Evolutionary conservation across 768 basidiomycete species (phyloP).

Genomic region (Sporobolomyces roseus): DNA sequence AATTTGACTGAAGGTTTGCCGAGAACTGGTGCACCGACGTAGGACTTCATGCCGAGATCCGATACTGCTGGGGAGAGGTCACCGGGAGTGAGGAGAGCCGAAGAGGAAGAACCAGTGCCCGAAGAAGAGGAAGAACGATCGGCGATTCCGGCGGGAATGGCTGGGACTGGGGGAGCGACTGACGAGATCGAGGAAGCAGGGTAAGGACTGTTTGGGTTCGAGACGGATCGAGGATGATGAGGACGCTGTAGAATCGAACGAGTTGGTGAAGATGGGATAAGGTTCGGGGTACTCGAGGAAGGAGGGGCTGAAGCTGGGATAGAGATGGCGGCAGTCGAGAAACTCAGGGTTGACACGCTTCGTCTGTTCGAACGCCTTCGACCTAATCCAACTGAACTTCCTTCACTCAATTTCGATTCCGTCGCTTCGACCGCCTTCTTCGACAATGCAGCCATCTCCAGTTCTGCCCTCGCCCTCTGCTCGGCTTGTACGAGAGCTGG

Average conservation of each 20-base stretch:
- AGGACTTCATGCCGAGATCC: constrained; percentile 12
- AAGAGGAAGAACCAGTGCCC: constrained; percentile 27
- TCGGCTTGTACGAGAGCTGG: constrained; percentile 6
- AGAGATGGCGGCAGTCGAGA: constrained; percentile 16
- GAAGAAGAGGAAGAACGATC: constrained; percentile 38
- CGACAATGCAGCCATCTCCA: constrained; percentile 17
- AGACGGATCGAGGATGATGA: constrained; percentile 23
- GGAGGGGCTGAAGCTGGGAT: neutral
- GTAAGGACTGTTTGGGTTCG: constrained; percentile 28
- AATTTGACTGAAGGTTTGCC: constrained; percentile 32
- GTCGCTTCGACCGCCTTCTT: constrained; percentile 1
- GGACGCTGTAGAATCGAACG: constrained; percentile 10
- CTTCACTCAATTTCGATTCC: constrained; percentile 1
- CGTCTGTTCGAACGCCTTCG: constrained; percentile 30
- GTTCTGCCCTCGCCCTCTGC: constrained; percentile 1
- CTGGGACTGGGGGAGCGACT: neutral
- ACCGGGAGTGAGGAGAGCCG: constrained; percentile 28
- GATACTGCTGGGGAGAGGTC: constrained; percentile 27
- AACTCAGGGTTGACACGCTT: constrained; percentile 32
- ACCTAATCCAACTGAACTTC: neutral
- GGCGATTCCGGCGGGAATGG: neutral
- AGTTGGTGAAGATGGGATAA: constrained; percentile 9
- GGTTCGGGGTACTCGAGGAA: neutral
- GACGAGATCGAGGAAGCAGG: constrained; percentile 5
- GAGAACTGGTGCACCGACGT: neutral